phyloP scores from a whole-genome alignment of 164 flowering plant species.

The Umbilicus rupestris region DNA sequence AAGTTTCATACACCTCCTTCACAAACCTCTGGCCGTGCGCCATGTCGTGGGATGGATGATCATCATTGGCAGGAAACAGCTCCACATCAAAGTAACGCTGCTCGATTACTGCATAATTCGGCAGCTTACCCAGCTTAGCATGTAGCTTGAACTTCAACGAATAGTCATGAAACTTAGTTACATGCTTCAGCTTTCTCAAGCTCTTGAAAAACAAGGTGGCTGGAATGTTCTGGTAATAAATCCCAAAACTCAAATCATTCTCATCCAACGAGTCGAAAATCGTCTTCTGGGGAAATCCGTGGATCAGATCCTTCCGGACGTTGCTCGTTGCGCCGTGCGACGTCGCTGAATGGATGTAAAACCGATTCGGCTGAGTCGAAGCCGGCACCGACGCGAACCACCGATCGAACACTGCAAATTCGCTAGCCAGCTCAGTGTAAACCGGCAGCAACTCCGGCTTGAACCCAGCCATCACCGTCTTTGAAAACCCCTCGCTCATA shows the following conservation, averaged over 20 bases:
- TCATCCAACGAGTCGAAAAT: no score
- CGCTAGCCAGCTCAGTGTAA: neutral
- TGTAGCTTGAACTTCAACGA: no score
- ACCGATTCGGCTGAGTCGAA: neutral
- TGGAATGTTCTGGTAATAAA: no score
- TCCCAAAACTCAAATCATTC: no score
- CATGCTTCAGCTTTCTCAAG: no score
- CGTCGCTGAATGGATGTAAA: neutral
- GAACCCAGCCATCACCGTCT: slow-evolving; percentile 2
- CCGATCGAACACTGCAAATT: slow-evolving; percentile 2
- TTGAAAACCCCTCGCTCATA: no score
- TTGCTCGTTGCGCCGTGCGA: slow-evolving; percentile 13
- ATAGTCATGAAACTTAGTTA: no score
- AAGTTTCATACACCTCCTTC: slow-evolving; percentile 88
- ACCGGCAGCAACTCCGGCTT: neutral
- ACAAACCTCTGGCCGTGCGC: slow-evolving; percentile 81
- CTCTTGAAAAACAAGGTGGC: no score
- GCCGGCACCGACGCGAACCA: slow-evolving; percentile 1
- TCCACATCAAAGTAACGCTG: neutral
- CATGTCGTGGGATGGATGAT: slow-evolving; percentile 92
- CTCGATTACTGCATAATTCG: no score
- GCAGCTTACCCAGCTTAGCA: no score
- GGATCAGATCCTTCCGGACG: no score
- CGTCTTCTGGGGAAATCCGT: no score
- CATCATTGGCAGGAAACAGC: slow-evolving; percentile 77